These are phyloP conservation scores for Chaetomium globosum DNA, from an alignment of 2,329 filamentous ascomycete species.

Conservation along the genomic window DNA sequence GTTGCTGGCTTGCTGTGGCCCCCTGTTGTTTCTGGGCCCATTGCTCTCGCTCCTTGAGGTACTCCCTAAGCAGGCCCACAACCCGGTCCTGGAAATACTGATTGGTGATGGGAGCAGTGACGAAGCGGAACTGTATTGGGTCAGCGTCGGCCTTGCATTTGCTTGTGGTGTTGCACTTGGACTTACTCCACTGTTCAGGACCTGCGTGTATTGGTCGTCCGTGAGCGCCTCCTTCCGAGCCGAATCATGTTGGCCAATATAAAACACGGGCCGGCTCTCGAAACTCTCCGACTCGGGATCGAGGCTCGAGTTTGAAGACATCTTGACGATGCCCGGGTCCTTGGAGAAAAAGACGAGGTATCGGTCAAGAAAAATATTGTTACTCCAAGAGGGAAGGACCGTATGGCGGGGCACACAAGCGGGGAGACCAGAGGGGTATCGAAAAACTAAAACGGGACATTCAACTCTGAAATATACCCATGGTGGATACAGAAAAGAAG, in stretches of 20 bases:
- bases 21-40: slow-evolving; percentile 37
- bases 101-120: slow-evolving; percentile 78
- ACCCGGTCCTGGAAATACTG: slow-evolving; percentile 70
- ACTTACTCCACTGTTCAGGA: slow-evolving; percentile 70
- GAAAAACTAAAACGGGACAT: slow-evolving; percentile 9
- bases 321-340: slow-evolving; percentile 16
- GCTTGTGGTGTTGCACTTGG: slow-evolving; percentile 19
- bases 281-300: slow-evolving; percentile 40
- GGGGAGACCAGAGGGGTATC: background rate
- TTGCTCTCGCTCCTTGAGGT: slow-evolving; percentile 50
- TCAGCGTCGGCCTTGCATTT: slow-evolving; percentile 5
- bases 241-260: slow-evolving; percentile 75
- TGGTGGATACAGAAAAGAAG: slow-evolving; percentile 24
- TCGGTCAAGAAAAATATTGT: slow-evolving; percentile 4
- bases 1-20: slow-evolving; percentile 44
- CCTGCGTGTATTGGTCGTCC: slow-evolving; percentile 65
- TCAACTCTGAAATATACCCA: slow-evolving; percentile 16
- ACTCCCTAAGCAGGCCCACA: slow-evolving; percentile 60
- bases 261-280: slow-evolving; percentile 55
- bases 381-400: background rate
- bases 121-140: slow-evolving; percentile 69
- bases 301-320: slow-evolving; percentile 35
- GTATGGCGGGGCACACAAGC: slow-evolving; percentile 15
- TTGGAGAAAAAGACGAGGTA: background rate
- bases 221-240: slow-evolving; percentile 62